Conservation (phyloP, 1,284 basidiomycete species). For the Pascua sp. region DNA sequence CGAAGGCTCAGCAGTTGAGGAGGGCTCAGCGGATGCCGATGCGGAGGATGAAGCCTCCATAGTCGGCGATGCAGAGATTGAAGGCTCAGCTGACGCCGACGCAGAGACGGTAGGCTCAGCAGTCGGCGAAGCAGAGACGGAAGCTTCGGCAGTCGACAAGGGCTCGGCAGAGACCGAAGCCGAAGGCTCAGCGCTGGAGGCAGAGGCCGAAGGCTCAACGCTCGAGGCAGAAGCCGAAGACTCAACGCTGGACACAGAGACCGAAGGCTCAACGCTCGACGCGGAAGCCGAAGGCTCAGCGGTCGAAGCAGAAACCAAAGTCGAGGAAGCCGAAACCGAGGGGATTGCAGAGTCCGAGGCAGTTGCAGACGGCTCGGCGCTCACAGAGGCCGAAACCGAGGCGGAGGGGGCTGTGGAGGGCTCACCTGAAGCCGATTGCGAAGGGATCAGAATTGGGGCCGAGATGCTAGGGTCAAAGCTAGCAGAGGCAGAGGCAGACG, state of each 20-base stretch:
- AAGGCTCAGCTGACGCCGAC: slow-evolving; percentile 1
- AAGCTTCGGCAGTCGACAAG: slow-evolving; percentile 3
- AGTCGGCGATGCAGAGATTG: too few relatives aligned
- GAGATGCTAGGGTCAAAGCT: too few relatives aligned
- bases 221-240: too few relatives aligned
- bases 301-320: too few relatives aligned
- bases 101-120: slow-evolving; percentile 1
- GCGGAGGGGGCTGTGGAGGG: slow-evolving; percentile 3
- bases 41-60: too few relatives aligned
- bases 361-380: slow-evolving; percentile 1
- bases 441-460: background rate
- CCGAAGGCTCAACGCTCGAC: background rate
- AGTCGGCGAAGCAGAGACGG: background rate
- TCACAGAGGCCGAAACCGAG: background rate
- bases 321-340: too few relatives aligned
- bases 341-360: too few relatives aligned
- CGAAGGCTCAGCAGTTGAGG: slow-evolving; percentile 3
- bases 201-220: too few relatives aligned
- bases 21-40: slow-evolving; percentile 4
- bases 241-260: background rate
- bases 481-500: too few relatives aligned
- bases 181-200: background rate
- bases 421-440: background rate
- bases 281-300: slow-evolving; percentile 5
- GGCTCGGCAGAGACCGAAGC: slow-evolving; percentile 3